These are phyloP conservation scores for Picochlorum sp. DNA, from an alignment of 139 green algal genomes.

Conservation along the genomic window DNA sequence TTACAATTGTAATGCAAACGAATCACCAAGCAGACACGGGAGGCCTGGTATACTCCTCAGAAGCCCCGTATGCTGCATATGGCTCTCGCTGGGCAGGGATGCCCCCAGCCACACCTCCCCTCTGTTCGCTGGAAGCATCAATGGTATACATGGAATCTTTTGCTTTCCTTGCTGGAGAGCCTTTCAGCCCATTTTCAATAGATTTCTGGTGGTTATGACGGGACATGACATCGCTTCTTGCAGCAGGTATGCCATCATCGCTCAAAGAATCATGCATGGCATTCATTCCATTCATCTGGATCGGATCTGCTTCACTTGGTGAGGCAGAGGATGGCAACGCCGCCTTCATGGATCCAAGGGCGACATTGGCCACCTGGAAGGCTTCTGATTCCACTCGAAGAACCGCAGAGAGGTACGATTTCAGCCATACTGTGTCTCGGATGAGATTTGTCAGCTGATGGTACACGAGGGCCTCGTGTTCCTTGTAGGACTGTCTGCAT, in stretches of 20 bases:
- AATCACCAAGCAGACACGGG: too few relatives aligned
- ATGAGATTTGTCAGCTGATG: conserved; percentile 75
- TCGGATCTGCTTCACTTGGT: not conserved
- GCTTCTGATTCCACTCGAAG: conserved; percentile 56
- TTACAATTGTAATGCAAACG: too few relatives aligned
- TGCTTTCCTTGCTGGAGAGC: not conserved
- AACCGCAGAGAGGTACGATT: conserved; percentile 62
- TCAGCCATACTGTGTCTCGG: conserved; percentile 71
- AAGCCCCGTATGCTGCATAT: too few relatives aligned
- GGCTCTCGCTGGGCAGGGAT: too few relatives aligned
- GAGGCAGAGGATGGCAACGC: conserved; percentile 15
- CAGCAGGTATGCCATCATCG: not conserved
- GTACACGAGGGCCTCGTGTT: conserved; percentile 74
- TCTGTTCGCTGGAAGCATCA: not conserved
- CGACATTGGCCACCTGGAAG: conserved; percentile 37
- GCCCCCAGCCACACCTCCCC: too few relatives aligned
- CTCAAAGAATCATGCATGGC: not conserved
- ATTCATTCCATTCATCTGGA: conserved; percentile 5
- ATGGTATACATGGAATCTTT: conserved; percentile 3
- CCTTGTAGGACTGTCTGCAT: conserved; percentile 57
- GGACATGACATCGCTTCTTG: not conserved
- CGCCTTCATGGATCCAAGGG: conserved; percentile 37
- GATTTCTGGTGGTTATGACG: not conserved
- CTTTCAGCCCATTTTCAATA: not conserved
- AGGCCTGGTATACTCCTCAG: too few relatives aligned